Evolutionary conservation across 1,284 basidiomycete species (phyloP), one percentile per base, ranked within the genome.

Genomic region (Vanrija pseudolonga): DNA sequence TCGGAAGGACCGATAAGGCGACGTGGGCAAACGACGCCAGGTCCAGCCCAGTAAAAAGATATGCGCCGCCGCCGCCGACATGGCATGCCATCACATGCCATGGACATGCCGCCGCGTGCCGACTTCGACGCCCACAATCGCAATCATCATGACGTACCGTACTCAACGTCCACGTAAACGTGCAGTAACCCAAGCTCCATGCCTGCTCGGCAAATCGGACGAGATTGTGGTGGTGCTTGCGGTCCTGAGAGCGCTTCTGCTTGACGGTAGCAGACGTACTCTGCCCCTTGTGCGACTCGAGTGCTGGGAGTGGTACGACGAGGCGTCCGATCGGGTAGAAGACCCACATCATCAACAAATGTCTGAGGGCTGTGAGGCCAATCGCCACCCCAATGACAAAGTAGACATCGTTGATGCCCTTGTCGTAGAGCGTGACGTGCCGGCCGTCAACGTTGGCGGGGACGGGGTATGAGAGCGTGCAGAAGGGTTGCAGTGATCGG

Each of bases 191-290:
- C 47, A 87, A 80, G 42, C 85, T 84, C 90, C 92, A 98, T 49
- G 90, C 88, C 77, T 98, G 95, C 76, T 98, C 95, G 4, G 91
- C 90, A 69, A 98, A 98, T 57, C 95, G 81, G 45, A 88, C 74
- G 42, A 91, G 84, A 60, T 84, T 86, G 69, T 88, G 83, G 51
- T 86, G 82, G 37, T 71, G 67, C 42, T 64, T 68, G 45, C 47
- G 6, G 42, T 42, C n/a, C 23, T 17, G 7, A 39, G 51, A 36
- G 14, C 36, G 26, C 38, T 32, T 32, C 12, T 32, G 32, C 32
- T 32, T 32, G 32, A 32, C 1, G 32, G 32, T 32, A 42, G 47
- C 20, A 26, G 12, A 4, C 12, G 32, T 32, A 32, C 23, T 38
- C 20, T 53, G 45, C 36, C 50, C 41, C 44, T 49, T 42, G 38